These are phyloP conservation scores for Metschnikowia bowlesiae DNA, from an alignment of 805 yeast species.

Conservation along the genomic window DNA sequence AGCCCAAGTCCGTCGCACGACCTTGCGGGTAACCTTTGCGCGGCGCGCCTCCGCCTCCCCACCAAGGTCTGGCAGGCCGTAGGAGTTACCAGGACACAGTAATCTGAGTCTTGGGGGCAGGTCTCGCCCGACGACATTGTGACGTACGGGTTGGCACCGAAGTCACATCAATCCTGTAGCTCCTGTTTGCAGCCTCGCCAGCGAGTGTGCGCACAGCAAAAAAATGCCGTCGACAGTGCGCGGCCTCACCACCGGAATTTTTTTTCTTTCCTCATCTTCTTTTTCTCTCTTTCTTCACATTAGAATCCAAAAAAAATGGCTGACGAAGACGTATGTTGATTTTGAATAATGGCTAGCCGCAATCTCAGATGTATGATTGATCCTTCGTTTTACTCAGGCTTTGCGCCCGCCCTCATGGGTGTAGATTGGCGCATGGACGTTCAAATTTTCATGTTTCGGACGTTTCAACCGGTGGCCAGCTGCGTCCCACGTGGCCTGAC, in stretches of 20 bases:
- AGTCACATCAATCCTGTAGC: not conserved
- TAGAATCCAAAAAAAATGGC: slow-evolving; percentile 27
- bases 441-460: too few species aligned
- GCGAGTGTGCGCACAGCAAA: slow-evolving; percentile 8
- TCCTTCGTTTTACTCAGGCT: not conserved
- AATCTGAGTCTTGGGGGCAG: too few species aligned
- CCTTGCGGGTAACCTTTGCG: slow-evolving; percentile 2
- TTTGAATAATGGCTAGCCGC: not conserved
- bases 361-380: too few species aligned
- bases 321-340: slow-evolving; percentile 39
- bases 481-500: too few species aligned
- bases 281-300: slow-evolving; percentile 17
- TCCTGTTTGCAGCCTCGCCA: not conserved
- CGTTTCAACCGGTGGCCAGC: too few species aligned
- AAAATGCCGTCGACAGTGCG: slow-evolving; percentile 16
- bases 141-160: not conserved
- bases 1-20: not conserved
- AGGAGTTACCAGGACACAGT: too few species aligned
- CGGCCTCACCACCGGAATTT: slow-evolving; percentile 14
- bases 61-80: not conserved
- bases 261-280: slow-evolving; percentile 12
- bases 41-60: not conserved
- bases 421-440: too few species aligned
- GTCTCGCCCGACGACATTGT: too few species aligned
- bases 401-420: not conserved